Conservation (phyloP, 164 flowering plant species). For the Vitis labrusca region DNA sequence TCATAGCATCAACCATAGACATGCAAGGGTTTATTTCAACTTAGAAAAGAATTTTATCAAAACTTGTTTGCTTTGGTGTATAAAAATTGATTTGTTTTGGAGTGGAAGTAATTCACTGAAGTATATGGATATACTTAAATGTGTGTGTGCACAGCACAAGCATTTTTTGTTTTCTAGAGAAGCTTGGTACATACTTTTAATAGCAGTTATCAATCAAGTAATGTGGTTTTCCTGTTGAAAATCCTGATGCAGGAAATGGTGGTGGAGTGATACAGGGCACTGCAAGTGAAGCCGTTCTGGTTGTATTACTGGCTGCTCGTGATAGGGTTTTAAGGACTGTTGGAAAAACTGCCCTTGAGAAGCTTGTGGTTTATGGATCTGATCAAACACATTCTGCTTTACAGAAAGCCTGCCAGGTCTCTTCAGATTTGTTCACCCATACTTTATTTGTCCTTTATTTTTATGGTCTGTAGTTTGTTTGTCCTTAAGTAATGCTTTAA, state of each 20-base stretch:
- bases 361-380: slow-evolving; percentile 83
- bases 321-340: slow-evolving; percentile 56
- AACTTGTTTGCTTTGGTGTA: too few relatives aligned
- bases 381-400: slow-evolving; percentile 86
- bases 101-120: background rate
- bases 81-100: background rate
- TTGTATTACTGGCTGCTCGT: slow-evolving; percentile 82
- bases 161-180: too few relatives aligned
- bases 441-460: background rate
- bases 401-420: slow-evolving; percentile 89
- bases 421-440: background rate
- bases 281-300: slow-evolving; percentile 92
- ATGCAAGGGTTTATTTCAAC: background rate
- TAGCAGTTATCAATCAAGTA: background rate
- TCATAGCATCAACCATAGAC: background rate
- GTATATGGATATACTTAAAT: background rate
- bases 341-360: slow-evolving; percentile 62
- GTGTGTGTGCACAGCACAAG: too few relatives aligned
- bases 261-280: slow-evolving; percentile 98
- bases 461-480: background rate
- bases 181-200: background rate
- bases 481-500: background rate
- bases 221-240: background rate
- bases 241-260: slow-evolving; percentile 66
- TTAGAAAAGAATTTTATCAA: too few relatives aligned